phyloP scores from a whole-genome alignment of 2,329 filamentous ascomycete species.

The Penicillium vulpinum region DNA sequence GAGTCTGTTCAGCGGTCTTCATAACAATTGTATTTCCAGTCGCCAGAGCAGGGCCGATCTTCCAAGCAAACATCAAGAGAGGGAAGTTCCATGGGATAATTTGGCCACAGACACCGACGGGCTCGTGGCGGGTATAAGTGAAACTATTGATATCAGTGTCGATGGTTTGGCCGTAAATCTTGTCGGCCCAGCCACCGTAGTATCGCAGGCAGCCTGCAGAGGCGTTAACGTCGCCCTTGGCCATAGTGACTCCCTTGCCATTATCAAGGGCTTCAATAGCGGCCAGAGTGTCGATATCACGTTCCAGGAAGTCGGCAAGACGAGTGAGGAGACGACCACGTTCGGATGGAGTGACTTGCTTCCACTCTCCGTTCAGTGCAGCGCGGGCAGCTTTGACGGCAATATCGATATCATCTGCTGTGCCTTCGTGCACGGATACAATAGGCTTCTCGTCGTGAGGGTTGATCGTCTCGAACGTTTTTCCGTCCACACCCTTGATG shows the following conservation, averaged over 20 bases:
- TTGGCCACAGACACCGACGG: conserved; percentile 71
- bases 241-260: conserved; percentile 11
- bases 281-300: conserved; percentile 9
- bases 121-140: conserved; percentile 52
- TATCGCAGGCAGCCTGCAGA: conserved; percentile 2
- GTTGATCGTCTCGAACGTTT: conserved; percentile 6
- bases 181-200: conserved; percentile 14
- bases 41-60: conserved; percentile 69
- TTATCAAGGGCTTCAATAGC: conserved; percentile 16
- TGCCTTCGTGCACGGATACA: conserved; percentile 3
- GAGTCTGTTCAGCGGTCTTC: conserved; percentile 67
- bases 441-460: conserved; percentile 9
- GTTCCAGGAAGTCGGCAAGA: conserved; percentile 10
- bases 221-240: conserved; percentile 4
- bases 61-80: conserved; percentile 79
- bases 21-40: conserved; percentile 62
- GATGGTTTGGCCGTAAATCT: conserved; percentile 11
- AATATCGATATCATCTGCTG: conserved; percentile 8
- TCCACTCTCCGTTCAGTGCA: conserved; percentile 12
- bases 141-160: conserved; percentile 5
- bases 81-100: conserved; percentile 91
- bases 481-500: conserved; percentile 4
- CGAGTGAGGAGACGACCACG: conserved; percentile 9
- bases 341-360: neutral
- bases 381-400: conserved; percentile 5